phyloP scores from a whole-genome alignment of 257 asterid species.

The Solanum medicagineum region DNA sequence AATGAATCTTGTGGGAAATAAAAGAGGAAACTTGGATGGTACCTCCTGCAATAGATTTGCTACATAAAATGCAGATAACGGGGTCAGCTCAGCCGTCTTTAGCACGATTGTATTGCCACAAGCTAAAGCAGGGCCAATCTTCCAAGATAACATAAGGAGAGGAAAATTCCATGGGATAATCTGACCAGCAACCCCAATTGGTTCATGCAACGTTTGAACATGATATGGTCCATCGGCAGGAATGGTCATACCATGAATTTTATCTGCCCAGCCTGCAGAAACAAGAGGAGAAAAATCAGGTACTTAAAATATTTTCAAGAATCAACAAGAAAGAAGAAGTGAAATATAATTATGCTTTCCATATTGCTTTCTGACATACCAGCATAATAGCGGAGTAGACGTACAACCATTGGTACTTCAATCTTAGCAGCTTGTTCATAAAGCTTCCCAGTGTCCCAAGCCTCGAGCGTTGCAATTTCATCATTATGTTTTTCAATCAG shows the following conservation, averaged over 20 bases:
- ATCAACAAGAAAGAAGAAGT: not conserved
- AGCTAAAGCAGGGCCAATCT: slow-evolving; percentile 92
- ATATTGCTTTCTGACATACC: slow-evolving; percentile 29
- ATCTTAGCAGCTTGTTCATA: slow-evolving; percentile 57
- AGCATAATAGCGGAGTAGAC: slow-evolving; percentile 73
- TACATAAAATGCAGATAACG: slow-evolving; percentile 78
- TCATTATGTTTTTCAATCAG: slow-evolving; percentile 84
- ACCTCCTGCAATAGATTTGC: slow-evolving; percentile 82
- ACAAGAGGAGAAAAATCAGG: not conserved
- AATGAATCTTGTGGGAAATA: not conserved
- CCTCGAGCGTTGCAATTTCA: slow-evolving; percentile 81
- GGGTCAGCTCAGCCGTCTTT: slow-evolving; percentile 97
- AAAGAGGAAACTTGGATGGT: not conserved
- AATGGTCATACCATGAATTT: slow-evolving; percentile 85
- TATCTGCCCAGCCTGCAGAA: slow-evolving; percentile 89
- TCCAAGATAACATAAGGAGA: slow-evolving; percentile 83
- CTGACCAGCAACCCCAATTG: slow-evolving; percentile 96
- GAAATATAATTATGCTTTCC: not conserved
- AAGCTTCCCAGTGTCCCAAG: slow-evolving; percentile 87
- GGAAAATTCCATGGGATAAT: slow-evolving; percentile 99
- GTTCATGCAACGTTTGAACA: slow-evolving; percentile 93
- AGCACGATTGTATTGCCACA: slow-evolving; percentile 75
- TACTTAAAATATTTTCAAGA: not conserved
- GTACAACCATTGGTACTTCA: slow-evolving; percentile 76
- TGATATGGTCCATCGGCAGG: slow-evolving; percentile 87